A percentile compares a stretch with the other conserved stretches of the same genome.
These are phyloP conservation scores for Aspergillus kassunensis DNA, from an alignment of 495 filamentous ascomycete genomes.

Conservation along the genomic window DNA sequence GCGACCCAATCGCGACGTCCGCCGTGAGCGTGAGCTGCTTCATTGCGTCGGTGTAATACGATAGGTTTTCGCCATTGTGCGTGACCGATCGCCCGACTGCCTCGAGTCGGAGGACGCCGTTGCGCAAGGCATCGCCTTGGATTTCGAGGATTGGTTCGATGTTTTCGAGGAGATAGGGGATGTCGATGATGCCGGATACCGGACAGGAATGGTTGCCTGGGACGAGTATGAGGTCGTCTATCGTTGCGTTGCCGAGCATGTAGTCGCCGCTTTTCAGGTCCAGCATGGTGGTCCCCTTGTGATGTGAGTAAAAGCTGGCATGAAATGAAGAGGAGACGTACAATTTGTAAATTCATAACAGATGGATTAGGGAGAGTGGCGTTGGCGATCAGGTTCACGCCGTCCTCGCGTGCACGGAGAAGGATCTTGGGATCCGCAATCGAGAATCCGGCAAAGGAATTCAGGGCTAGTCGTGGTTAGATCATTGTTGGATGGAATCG, in stretches of 20 bases:
- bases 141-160: slow-evolving; percentile 25
- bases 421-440: slow-evolving; percentile 22
- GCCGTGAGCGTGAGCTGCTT: slow-evolving; percentile 30
- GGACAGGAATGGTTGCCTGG: slow-evolving; percentile 57
- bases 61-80: slow-evolving; percentile 32
- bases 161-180: slow-evolving; percentile 28
- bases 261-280: slow-evolving; percentile 32
- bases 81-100: slow-evolving; percentile 29
- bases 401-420: slow-evolving; percentile 22
- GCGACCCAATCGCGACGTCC: slow-evolving; percentile 23
- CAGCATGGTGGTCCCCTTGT: slow-evolving; percentile 28
- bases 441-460: slow-evolving; percentile 29
- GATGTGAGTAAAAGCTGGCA: background rate
- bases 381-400: slow-evolving; percentile 35
- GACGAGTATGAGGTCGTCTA: slow-evolving; percentile 53
- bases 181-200: slow-evolving; percentile 40
- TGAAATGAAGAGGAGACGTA: slow-evolving; percentile 4
- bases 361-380: slow-evolving; percentile 37
- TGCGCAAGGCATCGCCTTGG: slow-evolving; percentile 26
- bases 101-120: slow-evolving; percentile 31
- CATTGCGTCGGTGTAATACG: slow-evolving; percentile 43
- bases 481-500: too few relatives aligned
- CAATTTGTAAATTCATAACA: slow-evolving; percentile 37
- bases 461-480: slow-evolving; percentile 18
- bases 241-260: slow-evolving; percentile 49